Evolutionary conservation across 2,329 filamentous ascomycete genomes (phyloP).

Genomic region (Cordyceps javanica): DNA sequence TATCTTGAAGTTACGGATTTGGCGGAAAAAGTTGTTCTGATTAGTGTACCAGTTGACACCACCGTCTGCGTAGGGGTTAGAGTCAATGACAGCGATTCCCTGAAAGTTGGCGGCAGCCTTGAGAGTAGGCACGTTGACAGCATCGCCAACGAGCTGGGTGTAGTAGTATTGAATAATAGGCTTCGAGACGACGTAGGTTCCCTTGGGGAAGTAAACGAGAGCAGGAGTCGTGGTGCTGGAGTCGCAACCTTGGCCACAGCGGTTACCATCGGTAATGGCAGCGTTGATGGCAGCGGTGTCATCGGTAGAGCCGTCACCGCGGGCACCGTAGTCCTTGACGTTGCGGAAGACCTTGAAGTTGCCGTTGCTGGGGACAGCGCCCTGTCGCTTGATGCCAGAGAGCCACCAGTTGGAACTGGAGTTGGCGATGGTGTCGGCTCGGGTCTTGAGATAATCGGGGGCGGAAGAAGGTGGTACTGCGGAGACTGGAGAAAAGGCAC

Average conservation of each 20-base stretch:
- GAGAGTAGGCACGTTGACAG: constrained; percentile 62
- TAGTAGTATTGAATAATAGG: constrained; percentile 87
- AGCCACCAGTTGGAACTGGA: constrained; percentile 61
- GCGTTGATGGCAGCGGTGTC: constrained; percentile 85
- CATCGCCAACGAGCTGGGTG: constrained; percentile 86
- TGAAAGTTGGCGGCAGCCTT: constrained; percentile 66
- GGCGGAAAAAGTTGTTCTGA: constrained; percentile 79
- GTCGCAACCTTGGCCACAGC: constrained; percentile 77
- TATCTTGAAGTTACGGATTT: constrained; percentile 75
- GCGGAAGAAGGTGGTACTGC: constrained; percentile 9
- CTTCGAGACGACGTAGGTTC: constrained; percentile 74
- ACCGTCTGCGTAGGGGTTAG: constrained; percentile 69
- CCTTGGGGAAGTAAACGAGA: constrained; percentile 85
- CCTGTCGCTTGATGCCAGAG: constrained; percentile 61
- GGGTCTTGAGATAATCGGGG: constrained; percentile 12
- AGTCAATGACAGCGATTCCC: constrained; percentile 85
- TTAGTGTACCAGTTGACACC: constrained; percentile 74
- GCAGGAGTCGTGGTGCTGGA: constrained; percentile 79
- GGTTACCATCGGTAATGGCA: constrained; percentile 69
- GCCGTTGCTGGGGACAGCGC: constrained; percentile 48
- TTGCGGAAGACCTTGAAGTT: constrained; percentile 71
- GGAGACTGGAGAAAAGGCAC: constrained; percentile 10
- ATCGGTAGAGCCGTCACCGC: constrained; percentile 63
- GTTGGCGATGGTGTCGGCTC: constrained; percentile 22
- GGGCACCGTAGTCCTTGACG: constrained; percentile 69